Evolutionary conservation across 2,329 filamentous ascomycete species (phyloP), one percentile per base, ranked within the genome.

Genomic region (Tympanopsis confertula): DNA sequence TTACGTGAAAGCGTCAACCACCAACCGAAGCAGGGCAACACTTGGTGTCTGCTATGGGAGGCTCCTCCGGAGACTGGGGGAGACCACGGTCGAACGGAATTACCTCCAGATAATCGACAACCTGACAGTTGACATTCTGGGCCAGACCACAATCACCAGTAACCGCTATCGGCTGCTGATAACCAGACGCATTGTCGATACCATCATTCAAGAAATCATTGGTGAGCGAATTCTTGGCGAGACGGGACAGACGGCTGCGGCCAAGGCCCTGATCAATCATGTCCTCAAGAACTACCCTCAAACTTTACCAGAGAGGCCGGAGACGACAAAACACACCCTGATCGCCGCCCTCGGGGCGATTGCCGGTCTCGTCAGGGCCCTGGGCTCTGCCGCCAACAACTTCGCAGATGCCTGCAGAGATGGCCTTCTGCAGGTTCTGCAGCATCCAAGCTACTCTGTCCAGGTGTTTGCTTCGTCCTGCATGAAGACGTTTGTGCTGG

Each of bases 251-350:
- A 68, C 88, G 41, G 78, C 82, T 47, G 87, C 86, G 19, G 85
- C 86, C 5, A 86, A 79, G 49, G 74, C 77, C 43, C 62, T 98
- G 38, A 76, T 95, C 51, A 94, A 94, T 54, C 80, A 86, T 41
- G 70, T 95, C 35, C 68, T 98, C 36, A 96, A 94, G 55, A 91
- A 96, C 54, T 96, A 94, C 47, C 89, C 91, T 1, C 86, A 94
- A 55, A 80, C 82, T 4, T 62, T 94, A 35, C 85, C 88, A 48
- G 89, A 96, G 55, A 76, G 84, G 29, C 76, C 83, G 1, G 89
- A 96, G 55, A 91, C 91, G 5, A 81, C 78, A 35, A 98, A 98
- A 57, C 79, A 93, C 50, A 81, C 81, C 1, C 63, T 98, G 29
- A 82, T 86, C 36, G 80, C 81, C 13, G 72, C 87, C 5, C 64